phyloP scores from a whole-genome alignment of 2,329 filamentous ascomycete species.

The Nigrograna mackinnonii region DNA sequence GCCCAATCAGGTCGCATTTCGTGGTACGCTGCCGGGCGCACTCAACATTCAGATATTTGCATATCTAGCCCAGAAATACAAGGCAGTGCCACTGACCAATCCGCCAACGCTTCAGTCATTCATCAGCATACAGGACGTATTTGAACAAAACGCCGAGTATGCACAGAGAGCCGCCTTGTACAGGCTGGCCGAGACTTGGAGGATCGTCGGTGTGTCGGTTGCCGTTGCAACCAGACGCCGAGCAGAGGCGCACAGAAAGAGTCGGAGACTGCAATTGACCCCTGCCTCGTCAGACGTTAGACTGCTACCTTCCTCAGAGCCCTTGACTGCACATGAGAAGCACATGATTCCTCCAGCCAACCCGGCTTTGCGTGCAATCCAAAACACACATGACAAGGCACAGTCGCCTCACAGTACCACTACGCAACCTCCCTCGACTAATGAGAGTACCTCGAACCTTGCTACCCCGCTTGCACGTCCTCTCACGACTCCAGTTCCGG shows the following conservation, averaged over 20 bases:
- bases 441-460: slow-evolving; percentile 58
- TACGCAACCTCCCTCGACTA: slow-evolving; percentile 30
- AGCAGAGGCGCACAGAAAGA: slow-evolving; percentile 34
- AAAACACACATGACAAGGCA: slow-evolving; percentile 35
- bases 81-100: slow-evolving; percentile 40
- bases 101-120: slow-evolving; percentile 43
- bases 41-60: slow-evolving; percentile 41
- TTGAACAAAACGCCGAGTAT: slow-evolving; percentile 58
- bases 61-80: slow-evolving; percentile 50
- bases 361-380: slow-evolving; percentile 36
- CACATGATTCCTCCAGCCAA: slow-evolving; percentile 21
- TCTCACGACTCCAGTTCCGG: slow-evolving; percentile 13
- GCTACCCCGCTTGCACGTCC: slow-evolving; percentile 59
- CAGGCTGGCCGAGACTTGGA: slow-evolving; percentile 63
- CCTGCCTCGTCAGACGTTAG: slow-evolving; percentile 9
- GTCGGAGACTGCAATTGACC: slow-evolving; percentile 21
- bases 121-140: slow-evolving; percentile 41
- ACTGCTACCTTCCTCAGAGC: slow-evolving; percentile 15
- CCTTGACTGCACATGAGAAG: slow-evolving; percentile 24
- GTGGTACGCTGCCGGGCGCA: slow-evolving; percentile 52
- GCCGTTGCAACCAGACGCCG: slow-evolving; percentile 51
- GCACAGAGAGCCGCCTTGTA: slow-evolving; percentile 55
- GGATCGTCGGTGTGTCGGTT: slow-evolving; percentile 56
- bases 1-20: slow-evolving; percentile 52
- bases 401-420: slow-evolving; percentile 10